Base-by-base conservation (phyloP, 2,329 filamentous ascomycete species). In the Cercospora janseana region DNA sequence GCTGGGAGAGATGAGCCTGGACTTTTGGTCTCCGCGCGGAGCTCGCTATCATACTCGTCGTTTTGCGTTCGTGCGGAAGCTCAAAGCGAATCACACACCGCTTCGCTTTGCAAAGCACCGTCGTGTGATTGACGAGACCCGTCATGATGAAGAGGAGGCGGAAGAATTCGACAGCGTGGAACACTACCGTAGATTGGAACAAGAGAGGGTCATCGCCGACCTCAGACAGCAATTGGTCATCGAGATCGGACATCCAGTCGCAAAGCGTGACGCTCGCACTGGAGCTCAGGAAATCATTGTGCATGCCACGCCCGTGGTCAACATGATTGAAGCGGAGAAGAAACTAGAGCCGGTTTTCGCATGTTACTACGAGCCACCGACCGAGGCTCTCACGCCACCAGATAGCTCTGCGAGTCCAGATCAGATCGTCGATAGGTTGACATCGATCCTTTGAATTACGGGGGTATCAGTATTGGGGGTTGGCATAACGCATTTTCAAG, bases 11-110 rank as follows among this genome's bases (percentile, higher is more conserved):
- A 72, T 74, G 70, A 62, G 66, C 28, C 67, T 69, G 40, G 71
- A 74, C 60, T 73, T 73, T 56, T 74, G 70, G 70, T 68, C 66
- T 18, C 55, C 69, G 1, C 62, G 71, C 4, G 61, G 68, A 4
- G 43, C 56, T 9, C 61, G 70, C 10, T 73, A 73, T 45, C 70
- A 73, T 56, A 57, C 56, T 2, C 67, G 71, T 10, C 66, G 71
- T 6, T 61, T 62, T 24, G 66, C 68, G 51, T 74, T 73, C 54
- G 70, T 74, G 1, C 63, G 71, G 38, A 74, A 73, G 55, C 58
- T 66, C 52, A 71, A 68, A 54, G 48, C 69, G 0, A 44, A 52
- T 1, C 63, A 64, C 20, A 73, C 71, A 6, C 71, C 71, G 4
- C 56, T 72, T 12, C 64, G 70, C 5, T 74, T 73, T 43, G 71